Percentiles rank a stretch among this genome's conserved stretches.
Evolutionary conservation across 768 basidiomycete genomes (phyloP).

Genomic region (Collybia nuda): DNA sequence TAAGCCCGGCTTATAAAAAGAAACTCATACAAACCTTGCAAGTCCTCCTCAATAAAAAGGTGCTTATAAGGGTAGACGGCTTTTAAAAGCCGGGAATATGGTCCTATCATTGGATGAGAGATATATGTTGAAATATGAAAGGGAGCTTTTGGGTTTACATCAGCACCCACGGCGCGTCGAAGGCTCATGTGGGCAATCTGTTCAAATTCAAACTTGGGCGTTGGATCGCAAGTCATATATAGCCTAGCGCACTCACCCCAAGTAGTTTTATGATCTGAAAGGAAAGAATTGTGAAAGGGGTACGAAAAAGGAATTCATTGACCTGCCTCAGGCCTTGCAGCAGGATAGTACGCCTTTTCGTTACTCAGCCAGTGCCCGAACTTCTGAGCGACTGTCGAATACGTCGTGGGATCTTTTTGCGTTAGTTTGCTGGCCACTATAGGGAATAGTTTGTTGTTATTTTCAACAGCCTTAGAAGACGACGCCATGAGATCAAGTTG

Average conservation of each 20-base stretch:
- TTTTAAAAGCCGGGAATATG: constrained; percentile 34
- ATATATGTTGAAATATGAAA: constrained; percentile 28
- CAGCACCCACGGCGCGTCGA: constrained; percentile 22
- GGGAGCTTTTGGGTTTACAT: constrained; percentile 16
- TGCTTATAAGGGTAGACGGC: constrained; percentile 25
- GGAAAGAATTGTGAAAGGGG: not conserved
- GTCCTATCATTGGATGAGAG: constrained; percentile 28
- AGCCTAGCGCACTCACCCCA: constrained; percentile 29
- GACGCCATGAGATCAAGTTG: constrained; percentile 9
- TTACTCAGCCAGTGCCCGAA: constrained; percentile 44
- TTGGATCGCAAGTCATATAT: not conserved
- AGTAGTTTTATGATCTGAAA: constrained; percentile 50
- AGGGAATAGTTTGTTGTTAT: constrained; percentile 39
- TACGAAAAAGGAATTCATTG: not conserved
- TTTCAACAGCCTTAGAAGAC: constrained; percentile 16
- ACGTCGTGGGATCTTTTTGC: constrained; percentile 23
- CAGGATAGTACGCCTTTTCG: constrained; percentile 51
- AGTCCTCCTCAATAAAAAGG: constrained; percentile 32
- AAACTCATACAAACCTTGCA: constrained; percentile 24
- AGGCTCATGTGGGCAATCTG: constrained; percentile 40
- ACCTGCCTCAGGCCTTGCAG: constrained; percentile 48
- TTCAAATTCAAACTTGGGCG: not conserved
- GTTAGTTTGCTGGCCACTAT: constrained; percentile 30
- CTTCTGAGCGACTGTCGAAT: constrained; percentile 28
- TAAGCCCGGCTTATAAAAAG: constrained; percentile 1